Conservation (phyloP, 2,329 filamentous ascomycete genomes). For the Dothidotthia symphoricarpi region DNA sequence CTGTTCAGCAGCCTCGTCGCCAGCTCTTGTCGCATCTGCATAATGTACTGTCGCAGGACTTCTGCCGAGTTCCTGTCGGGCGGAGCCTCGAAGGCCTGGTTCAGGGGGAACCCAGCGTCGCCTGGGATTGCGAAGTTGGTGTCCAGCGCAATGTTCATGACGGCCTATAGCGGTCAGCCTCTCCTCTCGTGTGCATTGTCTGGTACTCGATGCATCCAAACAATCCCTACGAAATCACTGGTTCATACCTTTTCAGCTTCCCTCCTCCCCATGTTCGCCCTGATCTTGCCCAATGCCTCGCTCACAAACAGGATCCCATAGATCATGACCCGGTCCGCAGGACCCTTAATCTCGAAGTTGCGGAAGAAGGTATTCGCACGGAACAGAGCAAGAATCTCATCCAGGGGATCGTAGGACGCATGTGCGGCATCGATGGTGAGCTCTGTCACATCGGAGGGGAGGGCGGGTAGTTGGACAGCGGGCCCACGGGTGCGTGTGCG, state of each 20-base stretch:
- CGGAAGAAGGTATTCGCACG: slow-evolving; percentile 98
- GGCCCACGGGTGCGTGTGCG: slow-evolving; percentile 95
- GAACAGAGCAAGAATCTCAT: slow-evolving; percentile 90
- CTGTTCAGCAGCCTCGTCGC: slow-evolving; percentile 77
- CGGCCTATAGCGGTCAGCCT: slow-evolving; percentile 56
- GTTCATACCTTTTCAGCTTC: slow-evolving; percentile 62
- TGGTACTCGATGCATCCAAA: no score
- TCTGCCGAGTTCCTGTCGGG: slow-evolving; percentile 86
- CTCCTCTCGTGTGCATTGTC: no score
- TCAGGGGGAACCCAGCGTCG: slow-evolving; percentile 87
- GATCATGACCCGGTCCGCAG: slow-evolving; percentile 88
- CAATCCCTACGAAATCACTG: slow-evolving; percentile 36
- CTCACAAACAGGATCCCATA: slow-evolving; percentile 96
- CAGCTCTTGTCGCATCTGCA: slow-evolving; percentile 90
- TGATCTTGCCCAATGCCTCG: slow-evolving; percentile 86
- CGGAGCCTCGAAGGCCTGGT: slow-evolving; percentile 94
- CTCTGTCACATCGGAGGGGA: slow-evolving; percentile 55
- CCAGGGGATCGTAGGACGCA: slow-evolving; percentile 93
- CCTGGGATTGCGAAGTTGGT: slow-evolving; percentile 91
- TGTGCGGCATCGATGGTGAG: slow-evolving; percentile 70
- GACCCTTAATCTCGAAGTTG: slow-evolving; percentile 98
- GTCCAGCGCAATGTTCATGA: slow-evolving; percentile 88
- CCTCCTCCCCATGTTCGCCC: slow-evolving; percentile 64
- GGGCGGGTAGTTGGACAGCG: slow-evolving; percentile 74
- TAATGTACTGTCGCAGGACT: slow-evolving; percentile 80